Evolutionary conservation across 108 stramenopile genomes (phyloP).

Genomic region (Conticribra guillardii): DNA sequence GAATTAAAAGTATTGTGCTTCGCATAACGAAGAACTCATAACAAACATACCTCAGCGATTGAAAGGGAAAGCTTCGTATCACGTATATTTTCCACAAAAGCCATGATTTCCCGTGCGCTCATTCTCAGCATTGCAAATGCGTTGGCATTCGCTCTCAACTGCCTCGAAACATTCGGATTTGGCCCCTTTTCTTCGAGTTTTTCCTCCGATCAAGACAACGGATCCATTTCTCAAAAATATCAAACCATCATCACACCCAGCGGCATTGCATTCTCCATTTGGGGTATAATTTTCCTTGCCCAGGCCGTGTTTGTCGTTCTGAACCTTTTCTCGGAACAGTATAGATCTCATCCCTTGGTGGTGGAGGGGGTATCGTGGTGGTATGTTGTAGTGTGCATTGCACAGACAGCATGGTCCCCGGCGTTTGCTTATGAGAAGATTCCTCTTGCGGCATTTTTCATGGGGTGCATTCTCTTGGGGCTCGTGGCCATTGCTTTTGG

Average conservation of each 20-base stretch:
- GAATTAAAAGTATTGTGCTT: no score
- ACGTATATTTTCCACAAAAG: no score
- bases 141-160: constrained; percentile 62
- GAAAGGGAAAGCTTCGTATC: no score
- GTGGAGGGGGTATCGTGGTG: constrained; percentile 56
- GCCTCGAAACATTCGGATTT: constrained; percentile 58
- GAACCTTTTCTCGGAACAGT: constrained; percentile 39
- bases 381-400: constrained; percentile 47
- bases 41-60: no score
- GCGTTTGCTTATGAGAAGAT: constrained; percentile 71
- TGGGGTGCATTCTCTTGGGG: constrained; percentile 59
- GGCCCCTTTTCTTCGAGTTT: constrained; percentile 39
- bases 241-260: constrained; percentile 84
- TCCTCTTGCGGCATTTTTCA: constrained; percentile 34
- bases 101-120: neutral
- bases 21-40: no score
- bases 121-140: constrained; percentile 48
- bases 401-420: constrained; percentile 72
- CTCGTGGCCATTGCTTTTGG: constrained; percentile 17
- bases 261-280: constrained; percentile 79
- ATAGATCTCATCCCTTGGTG: constrained; percentile 38
- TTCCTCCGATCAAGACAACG: constrained; percentile 24
- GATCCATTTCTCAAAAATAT: constrained; percentile 59
- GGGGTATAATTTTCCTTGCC: constrained; percentile 75
- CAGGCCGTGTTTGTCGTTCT: constrained; percentile 64